Base-by-base conservation (phyloP, 163 green algal species). In the Coccomyxa subellipsoidea region DNA sequence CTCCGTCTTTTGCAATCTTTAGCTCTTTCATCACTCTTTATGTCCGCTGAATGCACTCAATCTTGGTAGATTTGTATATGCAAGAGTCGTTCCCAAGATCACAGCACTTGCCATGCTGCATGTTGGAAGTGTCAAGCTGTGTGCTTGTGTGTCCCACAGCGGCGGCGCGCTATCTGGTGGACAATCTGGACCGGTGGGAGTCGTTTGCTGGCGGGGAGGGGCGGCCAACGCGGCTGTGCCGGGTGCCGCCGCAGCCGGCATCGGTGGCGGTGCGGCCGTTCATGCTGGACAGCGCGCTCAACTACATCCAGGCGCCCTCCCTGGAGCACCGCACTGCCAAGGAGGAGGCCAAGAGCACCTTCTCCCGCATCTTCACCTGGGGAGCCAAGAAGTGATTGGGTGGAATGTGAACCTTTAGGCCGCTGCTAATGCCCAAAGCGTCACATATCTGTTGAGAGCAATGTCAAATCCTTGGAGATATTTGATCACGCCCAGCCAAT, bases 151-250 rank as follows among this genome's bases (percentile, higher is more conserved):
- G 32, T 40, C 4, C n/a, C n/a, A 8, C 71, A 53, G 71, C 71
- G 8, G 40, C 71, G 34, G 34, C 21, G 32, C 34, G 32, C 71
- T 47, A 66, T 1, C 91, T 85, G 81, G 32, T 85, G 37, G 91
- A 95, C 27, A 77, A 83, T 2, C 76, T 94, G 79, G 85, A 92
- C 29, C 38, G 21, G 7, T 95, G 90, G 89, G 81, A 92, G 80
- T 85, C 87, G 8, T 96, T 93, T 83, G 90, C 84, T 85, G 76
- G 87, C 15, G 76, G 84, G 29, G 84, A 88, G 66, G 47, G 76
- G 32, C 70, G 18, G 32, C 70, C 70, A 39, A 54, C 71, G 6
- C 37, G 53, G 23, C 53, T 86, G 21, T 69, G 31, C n/a, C 73
- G 54, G 0, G 31, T 86, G 25, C 83, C 83, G 53, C 79, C 83